Base-by-base conservation (phyloP, 371 early-diverging fungal species). In the Apophysomyces variabilis region DNA sequence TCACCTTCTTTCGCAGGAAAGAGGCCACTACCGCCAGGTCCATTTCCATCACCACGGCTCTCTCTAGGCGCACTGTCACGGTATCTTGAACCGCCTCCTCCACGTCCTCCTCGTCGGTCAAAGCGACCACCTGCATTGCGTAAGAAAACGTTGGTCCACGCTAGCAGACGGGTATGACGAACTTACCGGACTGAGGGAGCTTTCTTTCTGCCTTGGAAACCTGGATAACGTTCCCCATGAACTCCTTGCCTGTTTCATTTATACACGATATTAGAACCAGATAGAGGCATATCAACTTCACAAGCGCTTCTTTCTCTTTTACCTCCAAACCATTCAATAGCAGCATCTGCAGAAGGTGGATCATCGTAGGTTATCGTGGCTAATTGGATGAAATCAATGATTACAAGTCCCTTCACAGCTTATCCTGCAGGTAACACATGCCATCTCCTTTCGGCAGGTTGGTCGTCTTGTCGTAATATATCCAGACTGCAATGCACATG, bases 311-410 rank as follows among this genome's bases (percentile, higher is more conserved):
- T 26, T 26, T 26, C 32, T 26, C 18, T 47, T n/a, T 69, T 82
- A 73, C 89, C 89, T 39, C 88, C 77, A 70, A 91, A 91, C 87
- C 90, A 89, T 38, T 88, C 76, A 59, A 89, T 89, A 32, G 92
- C 92, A 35, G 86, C 88, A 60, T 87, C 87, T 21, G 88, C 85
- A 41, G 92, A 81, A 44, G 79, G 81, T 3, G 92, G 90, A 62
- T 90, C 92, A 41, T 89, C 90, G 72, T 89, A 91, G 4, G 90
- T 89, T 18, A 91, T 75, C 7, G 90, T 91, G 12, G 90, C 85
- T 86, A 67, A 26, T 50, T 26, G 32, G 11, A 44, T 56, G 18
- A 56, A 60, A 36, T 45, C 7, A 59, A 16, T 26, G 14, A 43
- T 18, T 44, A 3, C 43, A 37, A 36, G 18, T 36, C 38, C n/a